Percentiles rank a stretch among this genome's conserved stretches.
Evolutionary conservation across 306 rosid genomes (phyloP).

Genomic region (Quercus suber): DNA sequence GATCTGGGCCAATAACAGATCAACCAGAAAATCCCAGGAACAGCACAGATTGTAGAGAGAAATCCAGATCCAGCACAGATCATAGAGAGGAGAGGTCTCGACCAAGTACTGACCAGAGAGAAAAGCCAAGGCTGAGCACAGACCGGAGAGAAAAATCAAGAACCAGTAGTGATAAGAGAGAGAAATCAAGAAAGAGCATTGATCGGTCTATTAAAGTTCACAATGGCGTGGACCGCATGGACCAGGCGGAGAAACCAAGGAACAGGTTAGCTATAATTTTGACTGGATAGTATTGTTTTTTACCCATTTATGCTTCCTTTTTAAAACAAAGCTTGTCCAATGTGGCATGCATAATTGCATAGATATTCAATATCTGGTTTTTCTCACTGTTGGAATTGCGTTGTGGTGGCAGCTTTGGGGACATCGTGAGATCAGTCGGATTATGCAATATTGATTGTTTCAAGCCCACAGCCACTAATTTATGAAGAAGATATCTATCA

Average conservation of each 20-base stretch:
- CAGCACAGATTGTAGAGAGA: slow-evolving; percentile 79
- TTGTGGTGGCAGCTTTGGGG: slow-evolving; percentile 74
- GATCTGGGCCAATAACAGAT: slow-evolving; percentile 35
- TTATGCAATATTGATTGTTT: slow-evolving; percentile 94
- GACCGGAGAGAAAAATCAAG: slow-evolving; percentile 68
- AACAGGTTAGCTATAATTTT: slow-evolving; percentile 51
- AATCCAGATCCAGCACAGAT: slow-evolving; percentile 45
- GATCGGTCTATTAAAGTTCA: slow-evolving; percentile 51
- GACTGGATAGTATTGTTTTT: background rate
- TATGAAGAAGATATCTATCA: slow-evolving; percentile 39
- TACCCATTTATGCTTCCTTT: background rate
- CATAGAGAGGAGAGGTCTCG: slow-evolving; percentile 28
- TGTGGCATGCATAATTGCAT: background rate
- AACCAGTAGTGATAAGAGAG: slow-evolving; percentile 59
- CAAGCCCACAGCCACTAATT: slow-evolving; percentile 65
- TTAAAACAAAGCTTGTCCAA: background rate
- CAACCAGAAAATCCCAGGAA: slow-evolving; percentile 62
- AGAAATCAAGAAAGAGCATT: slow-evolving; percentile 59
- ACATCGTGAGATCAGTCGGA: slow-evolving; percentile 86
- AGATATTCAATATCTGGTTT: slow-evolving; percentile 3
- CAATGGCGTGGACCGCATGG: slow-evolving; percentile 50
- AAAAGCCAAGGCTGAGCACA: slow-evolving; percentile 43
- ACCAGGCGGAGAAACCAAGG: slow-evolving; percentile 64
- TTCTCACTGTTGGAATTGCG: slow-evolving; percentile 29
- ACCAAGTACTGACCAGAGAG: slow-evolving; percentile 55